Base-by-base conservation (phyloP, 495 filamentous ascomycete genomes). In the Amniculicola lignicola region DNA sequence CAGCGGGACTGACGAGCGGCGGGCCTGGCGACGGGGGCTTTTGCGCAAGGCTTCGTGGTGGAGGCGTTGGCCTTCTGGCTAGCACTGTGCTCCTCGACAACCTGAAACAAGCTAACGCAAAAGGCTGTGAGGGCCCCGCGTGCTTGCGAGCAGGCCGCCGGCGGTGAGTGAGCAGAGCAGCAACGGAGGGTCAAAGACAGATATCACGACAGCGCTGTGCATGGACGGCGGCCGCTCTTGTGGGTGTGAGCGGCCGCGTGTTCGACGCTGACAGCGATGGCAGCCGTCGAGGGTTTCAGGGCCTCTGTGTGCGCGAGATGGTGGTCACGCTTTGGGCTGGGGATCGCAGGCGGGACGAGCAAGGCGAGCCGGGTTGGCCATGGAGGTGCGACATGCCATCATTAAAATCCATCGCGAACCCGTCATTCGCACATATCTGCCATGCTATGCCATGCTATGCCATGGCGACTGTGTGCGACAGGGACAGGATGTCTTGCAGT, bases 51-150 rank as follows among this genome's bases (percentile, higher is more conserved):
- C 2, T 10, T 37, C 31, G 44, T 19, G 47, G 45, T 22, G 51
- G 35, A 54, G 46, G 43, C 53, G 16, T 39, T 44, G 54, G 19
- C 45, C 27, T 58, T 43, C 25, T 42, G 6, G n/a, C 54, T 58
- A 51, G 46, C 53, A 35, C 40, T 7, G 6, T 18, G 37, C 46
- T 25, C 31, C 22, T 31, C 46, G 22, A 12, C 37, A 5, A 58
- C 46, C 5, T 58, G 54, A 58, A 58, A 58, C 54, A 37, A 29
- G 3, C 54, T 51, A 58, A 44, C 38, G n/a, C 28, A 46, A 29
- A 22, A 15, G 33, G 48, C 14, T 36, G 43, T 19, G 23, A 3
- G 19, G n/a, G 35, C 50, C 37, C 50, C 37, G 23, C 22, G 39
- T 12, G 25, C 22, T 29, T 1, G 35, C 12, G 21, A 28, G 37